These are phyloP conservation scores for Nannizzia gypsea DNA, from an alignment of 2,329 filamentous ascomycete genomes.

Conservation along the genomic window DNA sequence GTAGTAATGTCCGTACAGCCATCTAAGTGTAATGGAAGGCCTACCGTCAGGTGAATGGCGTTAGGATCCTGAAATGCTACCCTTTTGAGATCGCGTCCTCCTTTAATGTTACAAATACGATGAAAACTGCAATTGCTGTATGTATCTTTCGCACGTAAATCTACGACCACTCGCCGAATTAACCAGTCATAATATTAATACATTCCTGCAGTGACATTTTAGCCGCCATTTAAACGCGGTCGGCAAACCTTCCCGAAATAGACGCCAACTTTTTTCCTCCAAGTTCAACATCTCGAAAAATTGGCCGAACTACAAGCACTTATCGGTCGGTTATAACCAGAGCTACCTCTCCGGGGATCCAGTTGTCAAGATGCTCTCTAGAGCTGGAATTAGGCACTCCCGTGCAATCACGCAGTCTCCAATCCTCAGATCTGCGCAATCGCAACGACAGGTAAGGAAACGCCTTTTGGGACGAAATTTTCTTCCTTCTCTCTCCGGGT, in stretches of 20 bases:
- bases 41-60: background rate
- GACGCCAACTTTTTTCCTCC: background rate
- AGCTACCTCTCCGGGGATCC: background rate
- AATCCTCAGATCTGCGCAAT: constrained; percentile 21
- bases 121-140: too few species aligned
- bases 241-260: constrained; percentile 1
- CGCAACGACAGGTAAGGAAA: constrained; percentile 26
- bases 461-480: background rate
- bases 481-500: background rate
- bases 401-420: constrained; percentile 32
- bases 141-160: too few species aligned
- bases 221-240: background rate
- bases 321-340: background rate
- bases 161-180: too few species aligned
- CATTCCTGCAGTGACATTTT: too few species aligned
- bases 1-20: background rate
- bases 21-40: background rate
- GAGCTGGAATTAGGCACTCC: constrained; percentile 42
- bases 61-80: background rate
- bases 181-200: too few species aligned
- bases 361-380: constrained; percentile 41
- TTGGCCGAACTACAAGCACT: background rate
- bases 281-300: background rate
- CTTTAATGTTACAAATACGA: background rate
- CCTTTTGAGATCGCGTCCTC: background rate